Percentiles rank a stretch among this genome's conserved stretches.
Conservation (phyloP, 2,329 filamentous ascomycete species). For the Colletotrichum sidae region DNA sequence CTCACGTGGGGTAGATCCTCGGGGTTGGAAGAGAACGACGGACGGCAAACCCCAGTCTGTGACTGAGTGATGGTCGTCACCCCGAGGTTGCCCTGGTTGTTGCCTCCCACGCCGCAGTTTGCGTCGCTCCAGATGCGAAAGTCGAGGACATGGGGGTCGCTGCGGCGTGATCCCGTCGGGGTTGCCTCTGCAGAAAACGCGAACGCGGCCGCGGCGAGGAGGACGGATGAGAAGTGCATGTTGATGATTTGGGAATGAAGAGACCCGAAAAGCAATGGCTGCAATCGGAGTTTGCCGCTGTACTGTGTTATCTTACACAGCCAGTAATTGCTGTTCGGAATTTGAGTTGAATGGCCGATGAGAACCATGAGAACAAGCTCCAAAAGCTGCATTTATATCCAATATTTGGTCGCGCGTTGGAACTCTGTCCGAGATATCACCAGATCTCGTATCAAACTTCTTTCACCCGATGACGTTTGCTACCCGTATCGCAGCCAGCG, state of each 20-base stretch:
- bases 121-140: constrained; percentile 29
- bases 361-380: too few relatives aligned
- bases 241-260: neutral
- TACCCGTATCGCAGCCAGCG: too few relatives aligned
- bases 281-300: too few relatives aligned
- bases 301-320: too few relatives aligned
- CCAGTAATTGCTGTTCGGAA: too few relatives aligned
- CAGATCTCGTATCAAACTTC: too few relatives aligned
- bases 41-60: constrained; percentile 10
- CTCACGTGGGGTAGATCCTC: neutral
- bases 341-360: too few relatives aligned
- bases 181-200: constrained; percentile 13
- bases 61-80: constrained; percentile 24
- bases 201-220: constrained; percentile 2
- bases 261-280: too few relatives aligned
- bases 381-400: too few relatives aligned
- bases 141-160: constrained; percentile 16
- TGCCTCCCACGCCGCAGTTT: constrained; percentile 8
- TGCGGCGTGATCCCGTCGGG: neutral
- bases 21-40: constrained; percentile 5
- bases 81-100: constrained; percentile 21
- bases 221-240: constrained; percentile 3
- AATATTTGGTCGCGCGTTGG: too few relatives aligned
- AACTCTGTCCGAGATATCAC: too few relatives aligned
- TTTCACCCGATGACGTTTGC: too few relatives aligned